Base-by-base conservation (phyloP, 768 basidiomycete species). In the Porphyrellus cyaneotinctus region DNA sequence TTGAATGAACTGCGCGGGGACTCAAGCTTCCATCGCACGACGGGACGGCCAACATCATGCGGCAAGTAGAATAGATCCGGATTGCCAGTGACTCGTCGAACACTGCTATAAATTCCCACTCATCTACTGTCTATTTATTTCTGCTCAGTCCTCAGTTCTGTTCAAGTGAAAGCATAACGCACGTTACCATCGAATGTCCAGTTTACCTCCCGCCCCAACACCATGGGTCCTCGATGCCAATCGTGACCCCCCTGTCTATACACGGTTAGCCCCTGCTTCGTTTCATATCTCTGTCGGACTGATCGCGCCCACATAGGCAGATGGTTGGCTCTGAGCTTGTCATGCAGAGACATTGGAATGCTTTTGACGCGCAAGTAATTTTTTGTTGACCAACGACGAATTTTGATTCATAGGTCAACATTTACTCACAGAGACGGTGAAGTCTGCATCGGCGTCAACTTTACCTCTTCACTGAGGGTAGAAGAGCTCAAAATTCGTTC, bases 271-370 rank as follows among this genome's bases (percentile, higher is more conserved):
- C 13, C 26, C 17, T 24, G 10, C 12, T 24, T 2, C 3, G 11
- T 22, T 31, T n/a, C 18, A 24, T 18, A 6, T 30, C 8, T 18
- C 35, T 10, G 2, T 18, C 13, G 0, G 8, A 28, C 24, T 43
- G 17, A 56, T 44, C 15, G 13, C 11, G 4, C 2, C 22, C 26
- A 11, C 9, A 33, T 33, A 62, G 61, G 15, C 42, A 32, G 6
- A 26, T 62, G 48, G 38, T 63, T 9, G 58, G 61, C 15, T 62
- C 61, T 24, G 61, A 63, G 26, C 47, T 53, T 36, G 7, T 23
- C 18, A 33, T 54, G 45, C 61, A 62, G 26, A 49, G 12, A 47
- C 1, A 47, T 36, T 62, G 54, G 58, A 24, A 54, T 31, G 2
- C 24, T 15, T 47, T 38, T 43, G 61, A 60, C 14, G 54, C 47